Percentiles rank a stretch among this genome's conserved stretches.
These are phyloP conservation scores for Epicoccum nigrum DNA, from an alignment of 2,329 filamentous ascomycete genomes.

Conservation along the genomic window DNA sequence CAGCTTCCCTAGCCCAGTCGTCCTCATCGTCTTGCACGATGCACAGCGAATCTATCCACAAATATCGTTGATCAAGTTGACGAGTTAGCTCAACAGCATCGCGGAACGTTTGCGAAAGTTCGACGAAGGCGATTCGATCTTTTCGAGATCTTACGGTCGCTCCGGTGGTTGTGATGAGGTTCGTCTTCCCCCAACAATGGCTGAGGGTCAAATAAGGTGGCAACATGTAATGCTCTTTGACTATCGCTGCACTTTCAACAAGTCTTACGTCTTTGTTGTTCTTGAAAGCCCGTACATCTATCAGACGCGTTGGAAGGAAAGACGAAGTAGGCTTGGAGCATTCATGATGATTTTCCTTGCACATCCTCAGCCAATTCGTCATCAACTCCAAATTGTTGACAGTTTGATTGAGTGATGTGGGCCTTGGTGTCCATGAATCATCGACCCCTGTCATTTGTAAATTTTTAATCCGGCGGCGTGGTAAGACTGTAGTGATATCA, in stretches of 20 bases:
- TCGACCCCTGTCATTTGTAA: too few species aligned
- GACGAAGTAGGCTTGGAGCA: neutral
- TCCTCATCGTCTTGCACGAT: slow-evolving; percentile 8
- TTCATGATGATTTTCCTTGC: neutral
- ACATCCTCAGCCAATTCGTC: neutral
- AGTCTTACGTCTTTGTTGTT: neutral
- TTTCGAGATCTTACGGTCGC: neutral
- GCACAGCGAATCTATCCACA: slow-evolving; percentile 21
- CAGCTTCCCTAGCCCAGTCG: slow-evolving; percentile 7
- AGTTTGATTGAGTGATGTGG: too few species aligned
- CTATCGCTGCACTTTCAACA: neutral
- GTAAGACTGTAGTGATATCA: too few species aligned
- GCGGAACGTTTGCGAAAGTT: slow-evolving; percentile 7
- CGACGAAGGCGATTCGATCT: neutral
- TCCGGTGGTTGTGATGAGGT: neutral
- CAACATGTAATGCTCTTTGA: too few species aligned
- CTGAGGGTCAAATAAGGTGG: neutral
- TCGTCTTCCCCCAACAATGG: neutral
- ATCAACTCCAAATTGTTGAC: neutral
- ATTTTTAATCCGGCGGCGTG: too few species aligned
- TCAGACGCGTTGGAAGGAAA: neutral
- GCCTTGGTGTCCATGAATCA: too few species aligned
- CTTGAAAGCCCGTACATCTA: neutral
- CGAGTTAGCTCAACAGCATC: slow-evolving; percentile 8
- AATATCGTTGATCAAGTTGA: slow-evolving; percentile 4